Evolutionary conservation across 2,329 filamentous ascomycete genomes (phyloP), one percentile per base, ranked within the genome.

Genomic region (Aspergillus tubingensis): DNA sequence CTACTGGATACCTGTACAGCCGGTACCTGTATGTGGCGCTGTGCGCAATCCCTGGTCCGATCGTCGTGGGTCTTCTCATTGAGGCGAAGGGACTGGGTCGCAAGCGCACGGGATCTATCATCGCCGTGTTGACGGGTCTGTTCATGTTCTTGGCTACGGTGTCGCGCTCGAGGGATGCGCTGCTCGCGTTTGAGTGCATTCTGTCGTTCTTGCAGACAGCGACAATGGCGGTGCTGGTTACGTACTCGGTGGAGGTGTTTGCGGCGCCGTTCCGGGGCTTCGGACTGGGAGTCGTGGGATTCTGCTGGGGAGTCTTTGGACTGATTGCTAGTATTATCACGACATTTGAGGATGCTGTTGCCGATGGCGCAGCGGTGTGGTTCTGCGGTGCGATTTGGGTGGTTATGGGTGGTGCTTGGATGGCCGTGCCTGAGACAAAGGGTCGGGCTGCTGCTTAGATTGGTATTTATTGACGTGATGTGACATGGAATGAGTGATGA

Each of bases 331-430:
- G 53, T 39, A 58, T 67, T 3, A 59, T 67, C 11, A 63, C 57
- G 8, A 57, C 59, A 0, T 67, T 65, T 54, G 55, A 36, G 13
- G 54, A 56, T 17, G 48, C 25, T 25, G 49, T 36, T 2, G 60
- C 62, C 0, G 52, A 47, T 1, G 62, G 60, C 1, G 63, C 38
- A 2, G 57, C 60, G 7, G 60, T 68, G 43, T 70, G 67, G 66
- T 65, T 70, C 41, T 66, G 50, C 21, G 68, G 67, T n/a, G 61
- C 61, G 1, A 13, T 66, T 23, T 69, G 62, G 64, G 60, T 67
- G 54, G 44, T 63, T 2, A 49, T 55, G 77, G 61, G 39, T 15
- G 60, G 23, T n/a, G 54, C 60, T 7, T 69, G 59, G 63, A 19
- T 62, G 27, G 54, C 11, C 3, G 30, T 50, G 8, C 53, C 57